Conservation (phyloP, 2,329 filamentous ascomycete species). For the Penicillium corylophilum region DNA sequence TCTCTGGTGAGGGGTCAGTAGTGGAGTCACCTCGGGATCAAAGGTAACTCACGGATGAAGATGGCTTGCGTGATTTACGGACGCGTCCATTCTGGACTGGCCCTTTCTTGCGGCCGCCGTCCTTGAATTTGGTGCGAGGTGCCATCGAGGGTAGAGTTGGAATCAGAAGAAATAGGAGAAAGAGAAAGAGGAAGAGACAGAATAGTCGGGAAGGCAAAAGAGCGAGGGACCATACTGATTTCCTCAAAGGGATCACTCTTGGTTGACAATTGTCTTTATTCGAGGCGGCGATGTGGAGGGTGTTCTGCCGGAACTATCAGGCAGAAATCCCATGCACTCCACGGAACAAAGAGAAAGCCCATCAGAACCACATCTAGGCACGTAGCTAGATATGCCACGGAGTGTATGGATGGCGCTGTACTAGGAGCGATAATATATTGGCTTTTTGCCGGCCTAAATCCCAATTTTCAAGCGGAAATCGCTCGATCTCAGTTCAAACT, state of each 20-base stretch:
- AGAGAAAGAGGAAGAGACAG: not conserved
- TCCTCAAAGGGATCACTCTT: not conserved
- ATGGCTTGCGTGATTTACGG: slow-evolving; percentile 2
- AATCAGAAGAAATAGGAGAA: not conserved
- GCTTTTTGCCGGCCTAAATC: no score
- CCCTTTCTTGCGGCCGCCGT: slow-evolving; percentile 4
- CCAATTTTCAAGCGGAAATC: no score
- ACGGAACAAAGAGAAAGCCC: no score
- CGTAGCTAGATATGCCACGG: no score
- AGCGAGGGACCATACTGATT: not conserved
- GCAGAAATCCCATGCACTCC: not conserved
- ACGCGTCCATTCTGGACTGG: slow-evolving; percentile 8
- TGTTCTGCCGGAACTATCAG: not conserved
- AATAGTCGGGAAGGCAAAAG: not conserved
- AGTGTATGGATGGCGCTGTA: no score
- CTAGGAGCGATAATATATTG: no score
- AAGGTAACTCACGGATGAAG: not conserved
- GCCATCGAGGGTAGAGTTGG: slow-evolving; percentile 13
- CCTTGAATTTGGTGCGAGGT: slow-evolving; percentile 9
- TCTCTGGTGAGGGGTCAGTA: slow-evolving; percentile 3
- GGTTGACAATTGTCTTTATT: not conserved
- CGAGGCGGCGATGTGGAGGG: not conserved
- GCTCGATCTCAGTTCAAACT: no score
- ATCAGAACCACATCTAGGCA: no score
- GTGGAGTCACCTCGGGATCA: not conserved